Percentiles rank a stretch among this genome's conserved stretches.
phyloP scores from a whole-genome alignment of 768 basidiomycete genomes.

The Boletus rufocinnamomeus region DNA sequence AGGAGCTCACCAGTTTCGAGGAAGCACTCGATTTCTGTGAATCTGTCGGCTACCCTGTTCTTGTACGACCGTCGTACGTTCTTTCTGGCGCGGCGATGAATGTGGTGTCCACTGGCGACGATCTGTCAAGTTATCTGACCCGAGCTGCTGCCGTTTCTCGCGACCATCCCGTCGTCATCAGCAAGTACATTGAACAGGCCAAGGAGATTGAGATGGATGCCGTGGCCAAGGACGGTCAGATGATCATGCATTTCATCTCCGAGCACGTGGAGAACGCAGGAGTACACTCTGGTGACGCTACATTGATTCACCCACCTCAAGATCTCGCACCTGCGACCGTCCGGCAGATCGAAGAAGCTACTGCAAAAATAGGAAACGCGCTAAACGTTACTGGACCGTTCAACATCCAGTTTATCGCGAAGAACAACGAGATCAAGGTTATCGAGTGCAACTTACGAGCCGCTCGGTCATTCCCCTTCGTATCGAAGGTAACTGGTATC shows the following conservation, averaged over 20 bases:
- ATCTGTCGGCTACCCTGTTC: constrained; percentile 91
- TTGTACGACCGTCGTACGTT: constrained; percentile 97
- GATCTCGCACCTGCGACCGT: constrained; percentile 97
- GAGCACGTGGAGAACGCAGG: constrained; percentile 99
- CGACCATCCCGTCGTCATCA: constrained; percentile 96
- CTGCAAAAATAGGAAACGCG: constrained; percentile 95
- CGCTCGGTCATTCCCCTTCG: constrained; percentile 97
- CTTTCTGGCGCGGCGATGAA: constrained; percentile 99
- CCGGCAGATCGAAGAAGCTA: constrained; percentile 94
- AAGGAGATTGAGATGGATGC: constrained; percentile 99
- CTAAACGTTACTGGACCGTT: constrained; percentile 98
- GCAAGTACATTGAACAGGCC: constrained; percentile 98
- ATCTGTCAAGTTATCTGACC: constrained; percentile 87
- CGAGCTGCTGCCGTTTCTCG: constrained; percentile 96
- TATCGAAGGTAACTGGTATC: constrained; percentile 96
- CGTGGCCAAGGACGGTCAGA: constrained; percentile 93
- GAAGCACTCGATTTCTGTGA: constrained; percentile 90
- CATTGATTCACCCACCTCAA: constrained; percentile 96
- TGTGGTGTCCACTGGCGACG: constrained; percentile 91
- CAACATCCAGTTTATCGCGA: constrained; percentile 99
- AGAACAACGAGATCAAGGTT: constrained; percentile 99
- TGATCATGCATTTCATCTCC: constrained; percentile 99
- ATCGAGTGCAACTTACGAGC: constrained; percentile 99
- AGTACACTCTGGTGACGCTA: constrained; percentile 98
- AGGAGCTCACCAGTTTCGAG: constrained; percentile 89